Evolutionary conservation across 257 asterid genomes (phyloP).

Genomic region (Nicotiana undulata): DNA sequence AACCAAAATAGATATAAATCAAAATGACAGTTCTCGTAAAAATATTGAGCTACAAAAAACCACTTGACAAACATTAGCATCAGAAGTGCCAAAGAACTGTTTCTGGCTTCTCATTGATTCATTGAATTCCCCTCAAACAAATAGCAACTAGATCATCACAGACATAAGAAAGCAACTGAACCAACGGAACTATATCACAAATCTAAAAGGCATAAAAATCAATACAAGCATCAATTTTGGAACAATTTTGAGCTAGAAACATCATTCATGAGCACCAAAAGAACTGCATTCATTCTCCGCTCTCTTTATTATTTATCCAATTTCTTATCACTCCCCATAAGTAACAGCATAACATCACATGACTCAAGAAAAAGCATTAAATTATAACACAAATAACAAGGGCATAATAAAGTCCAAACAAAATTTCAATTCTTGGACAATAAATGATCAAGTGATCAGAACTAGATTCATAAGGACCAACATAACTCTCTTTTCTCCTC

Average conservation of each 20-base stretch:
- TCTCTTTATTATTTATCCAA: neutral
- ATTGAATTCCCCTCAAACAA: neutral
- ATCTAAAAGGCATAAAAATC: neutral
- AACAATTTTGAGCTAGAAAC: neutral
- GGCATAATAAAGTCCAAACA: neutral
- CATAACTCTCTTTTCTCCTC: neutral
- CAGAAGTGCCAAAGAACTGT: neutral
- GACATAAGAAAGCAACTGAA: neutral
- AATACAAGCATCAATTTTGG: neutral
- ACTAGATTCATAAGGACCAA: neutral
- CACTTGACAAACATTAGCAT: neutral
- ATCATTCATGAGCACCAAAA: neutral
- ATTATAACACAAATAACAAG: neutral
- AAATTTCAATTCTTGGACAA: neutral
- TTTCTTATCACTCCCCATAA: neutral
- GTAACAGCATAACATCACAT: neutral
- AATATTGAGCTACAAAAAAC: neutral
- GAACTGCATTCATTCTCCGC: neutral
- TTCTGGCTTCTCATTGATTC: neutral
- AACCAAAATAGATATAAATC: neutral
- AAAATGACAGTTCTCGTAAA: neutral
- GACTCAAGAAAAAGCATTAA: neutral
- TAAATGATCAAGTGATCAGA: neutral
- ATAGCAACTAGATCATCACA: neutral
- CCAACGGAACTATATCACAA: neutral